Base-by-base conservation (phyloP, 805 yeast genomes). In the Cyberlindnera misumaiensis region DNA sequence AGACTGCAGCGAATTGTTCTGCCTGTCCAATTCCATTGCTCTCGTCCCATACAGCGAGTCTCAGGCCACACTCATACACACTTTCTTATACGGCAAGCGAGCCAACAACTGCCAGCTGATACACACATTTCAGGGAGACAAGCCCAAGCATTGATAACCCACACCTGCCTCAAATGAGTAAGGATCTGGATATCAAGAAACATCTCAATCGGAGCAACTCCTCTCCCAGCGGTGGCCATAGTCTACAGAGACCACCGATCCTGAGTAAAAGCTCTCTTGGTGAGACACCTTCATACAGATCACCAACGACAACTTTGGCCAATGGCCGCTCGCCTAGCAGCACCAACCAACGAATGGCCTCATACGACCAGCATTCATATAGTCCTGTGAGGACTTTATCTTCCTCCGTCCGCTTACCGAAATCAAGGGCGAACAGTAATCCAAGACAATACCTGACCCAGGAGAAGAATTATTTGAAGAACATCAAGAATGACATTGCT, bases 391-490 rank as follows among this genome's bases (percentile, higher is more conserved):
- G 59, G 47, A 49, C 57, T 0, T 49, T 53, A 3, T 49, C 57
- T 1, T 45, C 38, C 9, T 42, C 57, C 1, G 35, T 37, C 12
- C 36, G 58, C 20, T 28, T 40, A 12, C 15, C 37, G 6, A 51
- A 46, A 13, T 40, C 49, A n/a, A 41, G 59, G 32, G 38, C 47
- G 11, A 41, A 45, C 34, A 42, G 53, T 7, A 45, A 47, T 3
- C 28, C 46, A 27, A 53, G 51, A 34, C 62, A 56, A 35, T 28
- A 35, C 20, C 2, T 20, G 28, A 43, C 78, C 3, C 89, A 83
- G 51, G 93, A 84, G 53, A 70, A 70, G 49, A 72, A 77, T 1
- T 83, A 83, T 49, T 58, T 84, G 41, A 73, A 72, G 40, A 75
- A 75, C 52, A 72, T 83, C 52, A 70, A 73, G 42, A 77, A 77